Percentiles rank a stretch among this genome's conserved stretches.
phyloP scores from a whole-genome alignment of 2,329 filamentous ascomycete genomes.

The Penicillium olsonii region DNA sequence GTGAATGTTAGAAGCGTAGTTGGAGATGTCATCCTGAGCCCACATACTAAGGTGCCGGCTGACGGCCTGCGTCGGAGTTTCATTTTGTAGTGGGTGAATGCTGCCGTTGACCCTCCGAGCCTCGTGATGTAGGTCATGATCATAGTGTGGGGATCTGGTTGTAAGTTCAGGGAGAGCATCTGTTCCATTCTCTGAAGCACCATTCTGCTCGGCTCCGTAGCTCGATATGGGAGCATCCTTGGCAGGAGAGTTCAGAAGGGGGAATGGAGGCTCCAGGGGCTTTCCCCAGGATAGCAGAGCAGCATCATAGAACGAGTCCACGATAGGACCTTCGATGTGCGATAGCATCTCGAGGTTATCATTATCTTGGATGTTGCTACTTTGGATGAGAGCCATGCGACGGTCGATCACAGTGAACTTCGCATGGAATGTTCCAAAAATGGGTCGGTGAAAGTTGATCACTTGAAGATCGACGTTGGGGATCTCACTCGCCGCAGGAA shows the following conservation, averaged over 20 bases:
- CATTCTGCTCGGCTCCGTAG: constrained; percentile 9
- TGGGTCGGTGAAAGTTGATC: constrained; percentile 69
- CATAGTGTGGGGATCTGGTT: constrained; percentile 64
- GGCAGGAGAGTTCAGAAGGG: constrained; percentile 56
- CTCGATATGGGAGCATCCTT: constrained; percentile 27
- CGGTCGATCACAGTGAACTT: constrained; percentile 79
- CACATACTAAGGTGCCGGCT: constrained; percentile 62
- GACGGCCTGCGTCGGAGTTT: constrained; percentile 60
- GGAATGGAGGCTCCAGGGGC: constrained; percentile 60
- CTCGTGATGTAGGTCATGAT: constrained; percentile 62
- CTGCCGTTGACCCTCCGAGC: constrained; percentile 62
- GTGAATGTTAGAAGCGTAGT: background rate
- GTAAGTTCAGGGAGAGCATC: constrained; percentile 56
- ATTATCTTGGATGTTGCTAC: constrained; percentile 76
- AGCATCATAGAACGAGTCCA: constrained; percentile 74
- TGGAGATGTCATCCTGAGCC: background rate
- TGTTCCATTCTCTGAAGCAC: constrained; percentile 13
- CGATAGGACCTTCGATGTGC: constrained; percentile 73
- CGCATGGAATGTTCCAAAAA: constrained; percentile 73
- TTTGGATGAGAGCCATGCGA: constrained; percentile 69
- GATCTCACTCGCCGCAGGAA: constrained; percentile 66
- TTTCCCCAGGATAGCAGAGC: constrained; percentile 73
- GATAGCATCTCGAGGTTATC: constrained; percentile 81
- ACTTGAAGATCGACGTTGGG: constrained; percentile 72
- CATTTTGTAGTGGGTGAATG: constrained; percentile 52